Conservation (phyloP, 371 early-diverging fungal genomes). For the Mortierella sp. region DNA sequence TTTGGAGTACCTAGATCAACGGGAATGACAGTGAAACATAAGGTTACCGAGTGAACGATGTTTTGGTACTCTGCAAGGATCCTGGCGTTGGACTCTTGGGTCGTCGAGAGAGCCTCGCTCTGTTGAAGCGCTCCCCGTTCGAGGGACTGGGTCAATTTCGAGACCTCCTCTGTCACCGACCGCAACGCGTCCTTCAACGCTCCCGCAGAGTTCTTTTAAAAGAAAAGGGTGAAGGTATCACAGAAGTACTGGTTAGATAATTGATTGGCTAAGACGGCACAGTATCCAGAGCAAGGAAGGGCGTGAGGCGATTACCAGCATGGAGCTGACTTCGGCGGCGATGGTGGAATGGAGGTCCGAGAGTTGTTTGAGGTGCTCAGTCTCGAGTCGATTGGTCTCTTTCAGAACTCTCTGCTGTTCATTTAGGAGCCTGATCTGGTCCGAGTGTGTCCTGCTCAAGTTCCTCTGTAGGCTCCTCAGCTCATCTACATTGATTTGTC, state of each 20-base stretch:
- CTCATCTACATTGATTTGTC: conserved; percentile 17
- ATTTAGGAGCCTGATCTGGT: conserved; percentile 22
- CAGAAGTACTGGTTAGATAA: no score
- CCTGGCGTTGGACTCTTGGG: conserved; percentile 4
- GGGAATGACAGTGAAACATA: no score
- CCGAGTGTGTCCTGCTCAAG: conserved; percentile 24
- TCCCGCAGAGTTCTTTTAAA: conserved; percentile 15
- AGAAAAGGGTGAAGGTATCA: not conserved
- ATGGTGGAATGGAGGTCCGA: conserved; percentile 17
- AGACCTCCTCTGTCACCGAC: conserved; percentile 16
- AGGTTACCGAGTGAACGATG: conserved; percentile 18
- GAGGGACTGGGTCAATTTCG: conserved; percentile 10
- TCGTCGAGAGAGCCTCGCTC: conserved; percentile 5
- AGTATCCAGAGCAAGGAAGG: not conserved
- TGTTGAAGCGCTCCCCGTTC: conserved; percentile 19
- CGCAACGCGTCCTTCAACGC: conserved; percentile 13
- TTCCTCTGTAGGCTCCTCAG: conserved; percentile 27
- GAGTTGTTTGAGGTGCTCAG: conserved; percentile 10
- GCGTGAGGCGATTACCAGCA: conserved; percentile 14
- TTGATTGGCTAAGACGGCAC: not conserved
- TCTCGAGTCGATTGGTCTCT: conserved; percentile 27
- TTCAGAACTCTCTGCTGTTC: conserved; percentile 21
- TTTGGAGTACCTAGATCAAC: not conserved
- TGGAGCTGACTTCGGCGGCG: conserved; percentile 6
- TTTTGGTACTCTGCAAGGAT: conserved; percentile 10